Base-by-base conservation (phyloP, 169 alveolate genomes). In the Plasmodium chabaudi region DNA sequence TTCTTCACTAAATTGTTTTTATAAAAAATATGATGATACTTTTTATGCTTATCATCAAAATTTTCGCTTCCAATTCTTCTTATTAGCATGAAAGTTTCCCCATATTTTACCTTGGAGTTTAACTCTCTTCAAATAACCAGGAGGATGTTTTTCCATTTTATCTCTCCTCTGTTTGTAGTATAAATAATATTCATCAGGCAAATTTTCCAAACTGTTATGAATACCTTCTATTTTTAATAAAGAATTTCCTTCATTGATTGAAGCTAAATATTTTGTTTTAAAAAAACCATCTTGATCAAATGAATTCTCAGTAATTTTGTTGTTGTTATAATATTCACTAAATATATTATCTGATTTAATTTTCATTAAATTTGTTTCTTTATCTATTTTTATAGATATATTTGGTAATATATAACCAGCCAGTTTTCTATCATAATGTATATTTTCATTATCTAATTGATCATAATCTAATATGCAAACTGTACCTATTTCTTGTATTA, bases 41-140 rank as follows among this genome's bases (percentile, higher is more conserved):
- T 34, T 53, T 59, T 49, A 17, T 9, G 51, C 19, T 13, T 27
- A 19, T 34, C 57, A 27, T 55, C 21, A 79, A 79, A 79, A 82
- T 61, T 82, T 82, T 56, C 90, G 57, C 53, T 82, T 82, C 90
- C 90, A 82, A 44, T 82, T 82, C 21, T 61, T 82, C 17, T 71
- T 69, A 19, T 82, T 57, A 21, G 90, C 90, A 10, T 82, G 90
- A 46, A 82, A 82, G 13, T 82, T 82, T 17, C 90, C 90, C 90
- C 90, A 82, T 82, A 82, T 82, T 34, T 67, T 61, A 9, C 90
- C 90, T 17, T 82, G 90, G 25, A 82, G 49, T 3, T 72, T 82
- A 21, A 82, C 90, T 2, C 86, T 59, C 51, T 82, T 82, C 72
- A 82, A 72, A 60, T 82, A 82, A 5, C 90, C 90, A 21, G 90